These are phyloP conservation scores for Spatholobus suberectus DNA, from an alignment of 306 rosid genomes.

Conservation along the genomic window DNA sequence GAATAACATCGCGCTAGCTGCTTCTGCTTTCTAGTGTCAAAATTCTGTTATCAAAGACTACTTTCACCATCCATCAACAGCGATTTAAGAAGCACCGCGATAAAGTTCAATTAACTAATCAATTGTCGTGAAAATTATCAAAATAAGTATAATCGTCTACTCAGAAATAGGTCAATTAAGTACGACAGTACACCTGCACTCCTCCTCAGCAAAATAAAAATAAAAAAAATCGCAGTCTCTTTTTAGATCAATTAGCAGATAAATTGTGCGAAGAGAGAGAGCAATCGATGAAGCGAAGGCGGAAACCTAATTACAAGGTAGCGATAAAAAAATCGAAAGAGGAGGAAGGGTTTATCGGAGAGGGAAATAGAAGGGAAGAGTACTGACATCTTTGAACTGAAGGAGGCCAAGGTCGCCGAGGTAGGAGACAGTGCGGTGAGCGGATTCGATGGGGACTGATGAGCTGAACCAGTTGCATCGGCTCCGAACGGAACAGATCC, in stretches of 20 bases:
- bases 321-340: not conserved
- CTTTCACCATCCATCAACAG: not conserved
- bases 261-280: not conserved
- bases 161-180: conserved; percentile 10
- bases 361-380: not conserved
- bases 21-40: not conserved
- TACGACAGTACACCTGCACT: not conserved
- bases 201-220: too few species aligned
- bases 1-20: not conserved
- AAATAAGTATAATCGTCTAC: not conserved
- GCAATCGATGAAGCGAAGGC: not conserved
- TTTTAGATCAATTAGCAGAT: conserved; percentile 33
- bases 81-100: not conserved
- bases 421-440: conserved; percentile 86
- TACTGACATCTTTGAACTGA: conserved; percentile 85
- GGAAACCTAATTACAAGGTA: conserved; percentile 27
- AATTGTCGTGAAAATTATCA: not conserved
- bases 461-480: conserved; percentile 98
- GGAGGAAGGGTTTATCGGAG: conserved; percentile 44
- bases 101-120: conserved; percentile 24
- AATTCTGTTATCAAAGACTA: not conserved
- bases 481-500: conserved; percentile 98
- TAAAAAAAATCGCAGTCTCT: conserved; percentile 26
- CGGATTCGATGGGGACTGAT: conserved; percentile 95
- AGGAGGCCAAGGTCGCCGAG: conserved; percentile 97